Evolutionary conservation across 2,329 filamentous ascomycete genomes (phyloP).

Genomic region (Xylariomycetidae sp.): DNA sequence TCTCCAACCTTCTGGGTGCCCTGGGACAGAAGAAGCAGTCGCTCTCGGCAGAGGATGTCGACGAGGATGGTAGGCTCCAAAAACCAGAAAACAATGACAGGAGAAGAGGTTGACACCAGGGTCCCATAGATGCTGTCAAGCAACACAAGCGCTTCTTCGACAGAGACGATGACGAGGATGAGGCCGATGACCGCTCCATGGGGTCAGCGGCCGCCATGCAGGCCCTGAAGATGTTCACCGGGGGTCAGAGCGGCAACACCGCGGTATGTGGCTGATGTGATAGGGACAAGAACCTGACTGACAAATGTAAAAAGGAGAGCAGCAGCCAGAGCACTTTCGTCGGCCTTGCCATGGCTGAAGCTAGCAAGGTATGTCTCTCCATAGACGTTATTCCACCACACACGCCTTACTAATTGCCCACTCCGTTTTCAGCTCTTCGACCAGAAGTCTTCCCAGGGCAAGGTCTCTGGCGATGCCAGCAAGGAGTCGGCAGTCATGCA

Average conservation of each 20-base stretch:
- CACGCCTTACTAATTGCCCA: constrained; percentile 1
- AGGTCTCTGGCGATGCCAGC: constrained; percentile 53
- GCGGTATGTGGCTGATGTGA: constrained; percentile 18
- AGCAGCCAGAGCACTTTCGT: constrained; percentile 74
- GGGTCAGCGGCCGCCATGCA: constrained; percentile 77
- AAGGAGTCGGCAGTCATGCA: constrained; percentile 77
- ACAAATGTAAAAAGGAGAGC: constrained; percentile 23
- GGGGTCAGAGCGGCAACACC: constrained; percentile 42
- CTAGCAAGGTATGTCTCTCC: constrained; percentile 59
- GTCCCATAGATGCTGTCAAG: constrained; percentile 55
- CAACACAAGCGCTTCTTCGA: constrained; percentile 75
- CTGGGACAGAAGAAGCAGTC: constrained; percentile 46
- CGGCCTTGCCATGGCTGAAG: constrained; percentile 82
- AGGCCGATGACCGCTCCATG: constrained; percentile 48
- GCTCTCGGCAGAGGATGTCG: constrained; percentile 40
- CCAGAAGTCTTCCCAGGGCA: constrained; percentile 49
- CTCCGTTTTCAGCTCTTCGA: constrained; percentile 49
- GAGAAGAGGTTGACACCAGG: background rate
- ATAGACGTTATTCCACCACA: background rate
- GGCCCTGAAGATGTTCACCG: constrained; percentile 73
- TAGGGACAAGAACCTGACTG: constrained; percentile 18
- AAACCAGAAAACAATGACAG: background rate
- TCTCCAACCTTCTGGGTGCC: constrained; percentile 42
- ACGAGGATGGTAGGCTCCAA: constrained; percentile 42
- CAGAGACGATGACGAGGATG: constrained; percentile 38